A percentile compares a stretch with the other conserved stretches of the same genome.
phyloP scores from a whole-genome alignment of 805 yeast species.

The Candida dajiaensis region DNA sequence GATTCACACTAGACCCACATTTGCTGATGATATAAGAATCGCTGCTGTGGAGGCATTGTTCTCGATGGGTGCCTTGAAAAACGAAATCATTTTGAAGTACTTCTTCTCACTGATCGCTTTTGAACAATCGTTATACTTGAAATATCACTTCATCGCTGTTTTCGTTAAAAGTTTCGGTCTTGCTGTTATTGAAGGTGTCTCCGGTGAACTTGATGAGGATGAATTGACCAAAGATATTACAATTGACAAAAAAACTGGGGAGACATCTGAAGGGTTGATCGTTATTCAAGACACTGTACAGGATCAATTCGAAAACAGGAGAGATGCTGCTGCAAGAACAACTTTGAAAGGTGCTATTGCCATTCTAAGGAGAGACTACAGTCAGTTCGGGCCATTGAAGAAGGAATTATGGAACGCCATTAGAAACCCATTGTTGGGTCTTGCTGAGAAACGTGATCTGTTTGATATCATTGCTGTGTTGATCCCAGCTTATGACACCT shows the following conservation, averaged over 20 bases:
- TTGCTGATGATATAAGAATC: constrained; percentile 47
- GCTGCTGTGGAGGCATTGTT: constrained; percentile 69
- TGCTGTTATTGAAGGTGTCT: constrained; percentile 61
- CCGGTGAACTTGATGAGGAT: constrained; percentile 55
- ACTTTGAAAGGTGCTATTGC: constrained; percentile 62
- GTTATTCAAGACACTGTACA: constrained; percentile 50
- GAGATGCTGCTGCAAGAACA: constrained; percentile 61
- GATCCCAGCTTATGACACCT: constrained; percentile 53
- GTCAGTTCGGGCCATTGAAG: constrained; percentile 49
- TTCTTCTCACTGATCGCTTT: constrained; percentile 51
- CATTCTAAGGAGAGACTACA: constrained; percentile 52
- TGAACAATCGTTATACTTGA: constrained; percentile 49
- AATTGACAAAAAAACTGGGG: constrained; percentile 5
- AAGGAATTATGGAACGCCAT: constrained; percentile 62
- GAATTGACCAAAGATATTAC: constrained; percentile 36
- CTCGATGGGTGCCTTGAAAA: constrained; percentile 71
- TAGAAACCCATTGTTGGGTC: constrained; percentile 52
- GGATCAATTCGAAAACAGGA: constrained; percentile 42
- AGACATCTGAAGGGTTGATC: constrained; percentile 33
- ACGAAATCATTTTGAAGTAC: constrained; percentile 52
- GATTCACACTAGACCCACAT: constrained; percentile 42
- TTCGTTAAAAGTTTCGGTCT: constrained; percentile 52
- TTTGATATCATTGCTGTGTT: constrained; percentile 63
- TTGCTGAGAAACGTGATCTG: constrained; percentile 54
- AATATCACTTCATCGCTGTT: constrained; percentile 40